These are phyloP conservation scores for Globisporangium mamillatum DNA, from an alignment of 352 stramenopile species.

Conservation along the genomic window DNA sequence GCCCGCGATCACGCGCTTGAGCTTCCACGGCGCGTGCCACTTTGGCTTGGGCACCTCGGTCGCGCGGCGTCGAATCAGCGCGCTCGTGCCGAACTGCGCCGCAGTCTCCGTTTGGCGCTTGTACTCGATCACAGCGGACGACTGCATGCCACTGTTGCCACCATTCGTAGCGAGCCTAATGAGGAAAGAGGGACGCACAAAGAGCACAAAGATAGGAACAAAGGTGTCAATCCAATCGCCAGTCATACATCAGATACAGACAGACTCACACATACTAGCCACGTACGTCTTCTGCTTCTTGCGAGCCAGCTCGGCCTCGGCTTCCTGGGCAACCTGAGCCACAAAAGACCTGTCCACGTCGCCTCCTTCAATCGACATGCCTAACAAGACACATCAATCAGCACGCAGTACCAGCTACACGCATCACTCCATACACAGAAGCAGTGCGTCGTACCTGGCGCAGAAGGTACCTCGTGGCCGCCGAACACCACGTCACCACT, in stretches of 20 bases:
- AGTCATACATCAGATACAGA: background rate
- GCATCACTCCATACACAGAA: background rate
- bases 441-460: constrained; percentile 5
- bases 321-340: constrained; percentile 56
- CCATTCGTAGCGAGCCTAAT: constrained; percentile 26
- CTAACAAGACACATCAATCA: constrained; percentile 5
- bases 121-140: constrained; percentile 56
- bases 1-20: constrained; percentile 95
- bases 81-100: constrained; percentile 49
- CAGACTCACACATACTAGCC: background rate
- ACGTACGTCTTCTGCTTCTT: constrained; percentile 57
- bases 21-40: constrained; percentile 99
- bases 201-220: background rate
- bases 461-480: constrained; percentile 13
- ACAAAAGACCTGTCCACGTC: constrained; percentile 35
- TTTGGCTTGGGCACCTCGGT: constrained; percentile 93
- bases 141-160: constrained; percentile 15
- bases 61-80: constrained; percentile 74
- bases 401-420: background rate
- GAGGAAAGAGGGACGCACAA: background rate
- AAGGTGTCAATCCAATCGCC: background rate
- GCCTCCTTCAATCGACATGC: constrained; percentile 9
- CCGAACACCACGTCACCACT: constrained; percentile 19
- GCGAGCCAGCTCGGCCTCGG: constrained; percentile 32
- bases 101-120: constrained; percentile 51